A percentile compares a stretch with the other conserved stretches of the same genome.
Evolutionary conservation across 2,329 filamentous ascomycete genomes (phyloP).

Genomic region (Penicillium verrucosum): DNA sequence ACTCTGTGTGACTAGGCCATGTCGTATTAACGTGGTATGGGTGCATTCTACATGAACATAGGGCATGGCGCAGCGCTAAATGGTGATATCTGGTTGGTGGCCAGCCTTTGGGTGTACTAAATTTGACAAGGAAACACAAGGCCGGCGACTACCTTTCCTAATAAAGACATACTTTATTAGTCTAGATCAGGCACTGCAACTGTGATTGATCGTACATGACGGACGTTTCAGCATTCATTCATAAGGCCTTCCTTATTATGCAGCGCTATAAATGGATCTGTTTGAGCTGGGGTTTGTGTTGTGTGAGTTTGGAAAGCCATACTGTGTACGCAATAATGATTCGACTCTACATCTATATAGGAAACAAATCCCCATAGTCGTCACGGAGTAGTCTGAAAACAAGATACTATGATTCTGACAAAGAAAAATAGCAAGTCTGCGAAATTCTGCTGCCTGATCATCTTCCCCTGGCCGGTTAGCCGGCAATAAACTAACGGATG

Average conservation of each 20-base stretch:
- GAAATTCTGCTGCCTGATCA: neutral
- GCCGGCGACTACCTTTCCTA: neutral
- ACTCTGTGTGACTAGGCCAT: neutral
- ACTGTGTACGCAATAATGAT: neutral
- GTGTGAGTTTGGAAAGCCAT: neutral
- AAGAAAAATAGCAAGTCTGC: neutral
- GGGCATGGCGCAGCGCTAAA: slow-evolving; percentile 2
- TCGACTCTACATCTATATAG: neutral
- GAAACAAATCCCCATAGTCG: neutral
- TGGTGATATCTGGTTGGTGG: neutral
- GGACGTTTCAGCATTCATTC: neutral
- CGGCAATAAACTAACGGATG: neutral
- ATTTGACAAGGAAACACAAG: neutral
- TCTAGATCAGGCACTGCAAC: neutral
- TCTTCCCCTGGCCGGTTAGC: neutral
- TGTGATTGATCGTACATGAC: slow-evolving; percentile 5
- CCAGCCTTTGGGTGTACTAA: neutral
- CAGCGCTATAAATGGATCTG: neutral
- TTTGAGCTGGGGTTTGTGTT: neutral
- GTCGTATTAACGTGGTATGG: neutral
- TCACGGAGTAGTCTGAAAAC: neutral
- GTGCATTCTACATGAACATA: neutral
- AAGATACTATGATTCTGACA: neutral
- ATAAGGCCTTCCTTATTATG: neutral
- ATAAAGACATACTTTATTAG: neutral